Evolutionary conservation across 306 rosid genomes (phyloP), one percentile per base, ranked within the genome.

Genomic region (Cicer chorassanicum): DNA sequence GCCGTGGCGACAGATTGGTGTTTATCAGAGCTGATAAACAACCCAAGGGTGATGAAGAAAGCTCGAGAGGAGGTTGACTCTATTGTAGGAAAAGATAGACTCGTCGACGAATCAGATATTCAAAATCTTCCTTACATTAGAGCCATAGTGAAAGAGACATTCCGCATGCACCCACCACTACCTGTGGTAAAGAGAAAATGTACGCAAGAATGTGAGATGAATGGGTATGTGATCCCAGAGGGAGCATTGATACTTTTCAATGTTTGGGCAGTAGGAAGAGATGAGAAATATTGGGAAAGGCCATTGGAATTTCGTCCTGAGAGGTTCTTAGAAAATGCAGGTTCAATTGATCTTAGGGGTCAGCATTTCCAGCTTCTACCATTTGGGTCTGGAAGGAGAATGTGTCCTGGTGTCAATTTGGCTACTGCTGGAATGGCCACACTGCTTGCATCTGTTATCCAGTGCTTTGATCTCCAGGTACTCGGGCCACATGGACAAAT

Each of bases 321-420:
- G 19, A 68, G 83, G 29, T 85, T 83, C 68, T 39, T 80, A 18
- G 66, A 59, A 10, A 49, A 3, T 8, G 15, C n/a, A 0, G 36
- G 14, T 42, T 0, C 18, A 16, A 1, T 78, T 42, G 85, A 82
- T 41, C 70, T 79, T 0, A 76, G 48, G 77, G 90, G 86, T 0
- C 86, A 84, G 0, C 75, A 83, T 49, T 87, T 81, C 39, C 57
- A 51, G 6, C 71, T 75, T 1, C 11, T 87, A n/a, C 88, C 89
- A 4, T 89, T 89, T 41, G 91, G 94, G 3, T 71, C 79, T 0
- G 94, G 91, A 2, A 89, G 90, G 59, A 84, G 94, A 60, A 80
- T 72, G 11, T 89, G 91, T 50, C 88, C 90, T 0, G 87, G 88
- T 0, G 15, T 83, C 1, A 80, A 76, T 5, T 75, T 89, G 62